Evolutionary conservation across 1,284 basidiomycete species (phyloP), one percentile per base, ranked within the genome.

Genomic region (Ceratobasidium papillatum): DNA sequence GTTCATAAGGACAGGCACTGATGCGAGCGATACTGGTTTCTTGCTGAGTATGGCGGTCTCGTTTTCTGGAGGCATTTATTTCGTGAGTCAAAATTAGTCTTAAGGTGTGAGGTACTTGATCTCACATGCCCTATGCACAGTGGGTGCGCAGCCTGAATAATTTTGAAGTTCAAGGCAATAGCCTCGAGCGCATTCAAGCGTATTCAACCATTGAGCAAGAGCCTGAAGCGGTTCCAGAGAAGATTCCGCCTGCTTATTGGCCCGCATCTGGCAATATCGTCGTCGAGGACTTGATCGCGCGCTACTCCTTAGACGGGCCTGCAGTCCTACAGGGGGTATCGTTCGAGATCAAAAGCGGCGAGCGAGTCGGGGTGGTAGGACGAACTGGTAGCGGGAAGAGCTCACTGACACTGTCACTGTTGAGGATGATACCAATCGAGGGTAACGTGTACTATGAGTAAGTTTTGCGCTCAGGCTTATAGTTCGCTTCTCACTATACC

Each of bases 321-420:
- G 82, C 83, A 54, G 83, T 85, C 0, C 79, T 85, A 17, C 80
- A 84, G 74, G 77, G 82, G 36, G 77, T 85, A 38, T 78, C 79
- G 22, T 78, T 85, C 19, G 79, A 74, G 51, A 83, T 85, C 77
- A 79, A 80, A 51, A 81, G 81, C 56, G 84, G 84, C 2, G 81
- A 84, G 76, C 80, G 82, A 64, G 79, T 85, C 32, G 84, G 84
- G 45, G 83, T 85, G 62, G 84, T 84, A 47, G 81, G 84, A 1
- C 78, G 84, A 61, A 85, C 84, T 0, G 84, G 84, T 11, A 81
- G 80, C 75, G 84, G 84, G 47, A 85, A 85, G 78, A 82, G 80
- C 0, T 84, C 83, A 4, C 76, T 84, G 65, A 82, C 83, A 3
- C 77, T 85, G 19, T 82, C 84, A 0, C 78, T 85, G 1, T 78